A percentile compares a stretch with the other conserved stretches of the same genome.
Evolutionary conservation across 768 basidiomycete species (phyloP).

Genomic region (Serendipita sp.): DNA sequence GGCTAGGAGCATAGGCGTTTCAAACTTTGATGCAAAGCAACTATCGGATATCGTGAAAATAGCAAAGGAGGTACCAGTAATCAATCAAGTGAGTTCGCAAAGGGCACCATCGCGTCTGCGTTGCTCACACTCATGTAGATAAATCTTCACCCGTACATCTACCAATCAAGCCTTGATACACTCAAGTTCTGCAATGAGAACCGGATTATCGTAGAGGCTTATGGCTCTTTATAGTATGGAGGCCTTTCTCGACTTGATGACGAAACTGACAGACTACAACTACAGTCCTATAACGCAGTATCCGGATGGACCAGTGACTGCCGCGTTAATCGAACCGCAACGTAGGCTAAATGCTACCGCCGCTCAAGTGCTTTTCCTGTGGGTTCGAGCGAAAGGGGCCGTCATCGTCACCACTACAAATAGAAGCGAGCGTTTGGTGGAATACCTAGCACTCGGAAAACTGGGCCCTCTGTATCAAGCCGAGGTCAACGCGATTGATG

Average conservation of each 20-base stretch:
- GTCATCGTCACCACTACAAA: slow-evolving; percentile 55
- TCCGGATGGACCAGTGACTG: slow-evolving; percentile 46
- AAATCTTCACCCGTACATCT: slow-evolving; percentile 54
- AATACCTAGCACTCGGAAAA: slow-evolving; percentile 52
- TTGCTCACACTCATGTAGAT: slow-evolving; percentile 26
- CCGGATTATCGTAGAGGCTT: slow-evolving; percentile 47
- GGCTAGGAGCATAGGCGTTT: slow-evolving; percentile 52
- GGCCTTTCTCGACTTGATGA: not conserved
- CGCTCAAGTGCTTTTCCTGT: slow-evolving; percentile 50
- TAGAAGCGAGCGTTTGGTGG: slow-evolving; percentile 40
- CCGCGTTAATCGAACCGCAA: slow-evolving; percentile 34
- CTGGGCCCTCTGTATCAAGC: slow-evolving; percentile 18
- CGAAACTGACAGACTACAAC: not conserved
- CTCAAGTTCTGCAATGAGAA: slow-evolving; percentile 37
- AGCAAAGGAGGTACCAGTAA: slow-evolving; percentile 42
- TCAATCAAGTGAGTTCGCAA: slow-evolving; percentile 41
- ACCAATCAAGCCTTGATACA: slow-evolving; percentile 38
- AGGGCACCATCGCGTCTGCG: not conserved
- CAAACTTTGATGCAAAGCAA: slow-evolving; percentile 41
- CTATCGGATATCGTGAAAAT: slow-evolving; percentile 34
- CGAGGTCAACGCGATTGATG: too few relatives aligned
- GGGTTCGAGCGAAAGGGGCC: slow-evolving; percentile 50
- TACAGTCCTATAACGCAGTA: slow-evolving; percentile 18
- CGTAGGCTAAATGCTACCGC: slow-evolving; percentile 36
- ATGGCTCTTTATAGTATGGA: slow-evolving; percentile 32